Evolutionary conservation across 83 land plant species (phyloP).

Genomic region (Picea abies): DNA sequence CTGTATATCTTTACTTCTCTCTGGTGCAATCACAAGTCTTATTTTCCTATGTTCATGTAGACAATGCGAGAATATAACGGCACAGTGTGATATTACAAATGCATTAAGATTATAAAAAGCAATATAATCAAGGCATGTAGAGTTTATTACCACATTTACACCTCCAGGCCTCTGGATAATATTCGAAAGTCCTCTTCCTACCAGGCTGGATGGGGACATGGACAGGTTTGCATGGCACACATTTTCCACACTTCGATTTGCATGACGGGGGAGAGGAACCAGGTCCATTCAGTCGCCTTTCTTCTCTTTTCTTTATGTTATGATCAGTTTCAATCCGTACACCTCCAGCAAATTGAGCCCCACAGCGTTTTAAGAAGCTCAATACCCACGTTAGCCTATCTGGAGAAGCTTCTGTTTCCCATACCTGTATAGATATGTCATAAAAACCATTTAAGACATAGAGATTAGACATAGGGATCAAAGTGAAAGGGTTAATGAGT

Average conservation of each 20-base stretch:
- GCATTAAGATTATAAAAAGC: background rate
- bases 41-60: background rate
- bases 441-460: too few species aligned
- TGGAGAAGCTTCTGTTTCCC: too few species aligned
- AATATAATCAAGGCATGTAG: slow-evolving; percentile 16
- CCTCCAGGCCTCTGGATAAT: slow-evolving; percentile 59
- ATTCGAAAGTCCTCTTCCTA: slow-evolving; percentile 43
- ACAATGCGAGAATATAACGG: background rate
- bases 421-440: background rate
- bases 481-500: background rate
- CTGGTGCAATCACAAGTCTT: background rate
- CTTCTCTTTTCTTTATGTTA: background rate
- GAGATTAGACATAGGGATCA: background rate
- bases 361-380: background rate
- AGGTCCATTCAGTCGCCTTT: slow-evolving; percentile 2
- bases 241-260: slow-evolving; percentile 58
- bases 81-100: background rate
- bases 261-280: slow-evolving; percentile 81
- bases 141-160: slow-evolving; percentile 26
- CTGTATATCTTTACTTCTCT: background rate
- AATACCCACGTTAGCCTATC: background rate
- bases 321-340: too few species aligned
- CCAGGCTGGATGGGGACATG: slow-evolving; percentile 76
- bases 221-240: slow-evolving; percentile 65
- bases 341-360: background rate